These are phyloP conservation scores for Aspergillus cristatus DNA, from an alignment of 495 filamentous ascomycete genomes.

Conservation along the genomic window DNA sequence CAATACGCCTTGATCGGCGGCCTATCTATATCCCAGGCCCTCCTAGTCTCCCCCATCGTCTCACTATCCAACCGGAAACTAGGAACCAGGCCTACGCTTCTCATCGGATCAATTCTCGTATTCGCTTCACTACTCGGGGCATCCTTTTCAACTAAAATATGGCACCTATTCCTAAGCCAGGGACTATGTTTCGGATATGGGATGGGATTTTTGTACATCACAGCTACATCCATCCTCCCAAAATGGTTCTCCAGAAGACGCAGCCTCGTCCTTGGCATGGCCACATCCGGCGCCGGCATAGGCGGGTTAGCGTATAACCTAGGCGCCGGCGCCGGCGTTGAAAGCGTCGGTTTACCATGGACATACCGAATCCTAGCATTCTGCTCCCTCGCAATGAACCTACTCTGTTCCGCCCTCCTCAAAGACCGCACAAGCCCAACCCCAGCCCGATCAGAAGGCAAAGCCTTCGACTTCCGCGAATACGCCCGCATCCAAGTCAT, in stretches of 20 bases:
- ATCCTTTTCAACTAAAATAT: constrained; percentile 53
- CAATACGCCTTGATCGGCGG: constrained; percentile 64
- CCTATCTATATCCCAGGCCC: constrained; percentile 49
- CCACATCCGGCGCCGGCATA: constrained; percentile 56
- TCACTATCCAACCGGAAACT: constrained; percentile 42
- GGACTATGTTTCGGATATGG: constrained; percentile 63
- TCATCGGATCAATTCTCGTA: constrained; percentile 46
- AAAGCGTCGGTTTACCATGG: constrained; percentile 50
- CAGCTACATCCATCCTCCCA: constrained; percentile 47
- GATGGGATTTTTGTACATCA: constrained; percentile 62
- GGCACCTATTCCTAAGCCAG: constrained; percentile 64
- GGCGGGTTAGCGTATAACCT: constrained; percentile 52
- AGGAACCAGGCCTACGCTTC: constrained; percentile 43
- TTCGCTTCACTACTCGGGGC: constrained; percentile 48
- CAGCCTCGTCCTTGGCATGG: constrained; percentile 63
- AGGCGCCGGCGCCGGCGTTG: constrained; percentile 31
- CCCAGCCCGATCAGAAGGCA: constrained; percentile 42
- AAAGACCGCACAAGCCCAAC: constrained; percentile 58
- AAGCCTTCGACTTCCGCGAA: constrained; percentile 47
- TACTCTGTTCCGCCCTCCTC: constrained; percentile 48
- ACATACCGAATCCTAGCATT: constrained; percentile 62
- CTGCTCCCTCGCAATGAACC: constrained; percentile 48
- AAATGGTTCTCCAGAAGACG: constrained; percentile 65
- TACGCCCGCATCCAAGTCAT: constrained; percentile 47
- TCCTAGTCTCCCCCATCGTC: constrained; percentile 51